These are phyloP conservation scores for Pythium guiyangense DNA, from an alignment of 352 stramenopile genomes.

Conservation along the genomic window DNA sequence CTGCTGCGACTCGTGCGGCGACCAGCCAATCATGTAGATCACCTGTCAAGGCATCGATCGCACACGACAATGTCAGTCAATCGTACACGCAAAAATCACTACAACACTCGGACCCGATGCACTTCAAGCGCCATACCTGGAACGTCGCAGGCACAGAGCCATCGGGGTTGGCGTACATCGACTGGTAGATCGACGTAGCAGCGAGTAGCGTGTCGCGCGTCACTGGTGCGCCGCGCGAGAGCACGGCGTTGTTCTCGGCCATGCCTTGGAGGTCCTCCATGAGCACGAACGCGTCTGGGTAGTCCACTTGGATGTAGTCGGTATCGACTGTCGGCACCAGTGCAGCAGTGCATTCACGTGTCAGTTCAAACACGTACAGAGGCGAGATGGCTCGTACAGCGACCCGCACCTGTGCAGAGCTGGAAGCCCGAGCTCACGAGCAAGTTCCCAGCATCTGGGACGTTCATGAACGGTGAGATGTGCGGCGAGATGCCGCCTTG, in stretches of 20 bases:
- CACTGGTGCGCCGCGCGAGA: conserved; percentile 48
- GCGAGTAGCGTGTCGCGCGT: conserved; percentile 92
- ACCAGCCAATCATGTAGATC: conserved; percentile 99
- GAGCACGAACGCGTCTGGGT: conserved; percentile 92
- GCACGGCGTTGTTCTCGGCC: conserved; percentile 94
- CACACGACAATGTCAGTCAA: background rate
- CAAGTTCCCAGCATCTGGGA: conserved; percentile 93
- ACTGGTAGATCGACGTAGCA: conserved; percentile 93
- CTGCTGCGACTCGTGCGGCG: conserved; percentile 93
- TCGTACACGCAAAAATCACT: too few species aligned
- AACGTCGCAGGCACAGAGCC: conserved; percentile 93
- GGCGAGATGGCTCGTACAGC: background rate
- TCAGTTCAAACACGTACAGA: too few species aligned
- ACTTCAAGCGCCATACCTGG: conserved; percentile 44
- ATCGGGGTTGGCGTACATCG: conserved; percentile 87
- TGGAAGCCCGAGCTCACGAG: conserved; percentile 91
- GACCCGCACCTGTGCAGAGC: conserved; percentile 80
- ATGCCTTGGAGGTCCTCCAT: conserved; percentile 96
- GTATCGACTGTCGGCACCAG: conserved; percentile 85
- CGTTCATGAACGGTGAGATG: conserved; percentile 94
- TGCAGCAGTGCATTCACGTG: too few species aligned
- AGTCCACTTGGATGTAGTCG: conserved; percentile 94
- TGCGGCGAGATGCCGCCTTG: conserved; percentile 94
- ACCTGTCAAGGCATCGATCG: conserved; percentile 19
- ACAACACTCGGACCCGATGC: too few species aligned